A percentile compares a stretch with the other conserved stretches of the same genome.
Evolutionary conservation across 2,329 filamentous ascomycete genomes (phyloP).

Genomic region (Ceratocystiopsis sp.): DNA sequence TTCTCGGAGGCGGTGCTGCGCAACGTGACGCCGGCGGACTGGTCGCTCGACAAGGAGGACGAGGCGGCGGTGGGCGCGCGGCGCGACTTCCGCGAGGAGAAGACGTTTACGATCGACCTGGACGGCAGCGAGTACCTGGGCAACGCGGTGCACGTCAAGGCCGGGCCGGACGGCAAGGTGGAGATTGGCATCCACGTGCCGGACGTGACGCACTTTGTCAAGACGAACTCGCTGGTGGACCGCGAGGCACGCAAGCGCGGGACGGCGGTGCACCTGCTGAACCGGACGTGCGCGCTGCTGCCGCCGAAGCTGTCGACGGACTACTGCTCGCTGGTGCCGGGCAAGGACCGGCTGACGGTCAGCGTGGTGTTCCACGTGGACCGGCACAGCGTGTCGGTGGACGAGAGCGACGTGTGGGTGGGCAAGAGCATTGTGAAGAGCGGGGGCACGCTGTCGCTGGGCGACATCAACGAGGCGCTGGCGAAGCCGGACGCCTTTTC

Average conservation of each 20-base stretch:
- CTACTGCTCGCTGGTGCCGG: slow-evolving; percentile 71
- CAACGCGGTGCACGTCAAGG: slow-evolving; percentile 84
- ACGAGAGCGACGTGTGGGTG: slow-evolving; percentile 82
- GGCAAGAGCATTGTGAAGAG: slow-evolving; percentile 92
- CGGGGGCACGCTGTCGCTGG: slow-evolving; percentile 65
- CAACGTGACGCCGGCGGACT: slow-evolving; percentile 82
- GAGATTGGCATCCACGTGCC: slow-evolving; percentile 92
- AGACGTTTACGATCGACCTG: slow-evolving; percentile 81
- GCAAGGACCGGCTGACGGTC: slow-evolving; percentile 78
- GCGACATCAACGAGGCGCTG: slow-evolving; percentile 72
- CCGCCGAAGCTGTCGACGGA: slow-evolving; percentile 73
- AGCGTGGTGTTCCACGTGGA: slow-evolving; percentile 90
- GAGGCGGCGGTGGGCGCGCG: slow-evolving; percentile 56
- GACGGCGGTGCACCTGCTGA: slow-evolving; percentile 87
- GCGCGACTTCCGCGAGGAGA: slow-evolving; percentile 79
- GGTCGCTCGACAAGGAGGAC: slow-evolving; percentile 72
- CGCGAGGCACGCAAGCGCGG: slow-evolving; percentile 96
- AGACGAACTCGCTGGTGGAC: slow-evolving; percentile 86
- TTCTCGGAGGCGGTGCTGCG: slow-evolving; percentile 93
- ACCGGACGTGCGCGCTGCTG: slow-evolving; percentile 73
- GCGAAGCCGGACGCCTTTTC: slow-evolving; percentile 43
- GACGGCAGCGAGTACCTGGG: slow-evolving; percentile 78
- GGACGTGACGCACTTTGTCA: slow-evolving; percentile 93
- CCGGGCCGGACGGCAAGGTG: slow-evolving; percentile 64
- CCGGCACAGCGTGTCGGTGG: slow-evolving; percentile 56